Conservation (phyloP, 2,329 filamentous ascomycete genomes). For the Paracorniculantispora psalliotae region DNA sequence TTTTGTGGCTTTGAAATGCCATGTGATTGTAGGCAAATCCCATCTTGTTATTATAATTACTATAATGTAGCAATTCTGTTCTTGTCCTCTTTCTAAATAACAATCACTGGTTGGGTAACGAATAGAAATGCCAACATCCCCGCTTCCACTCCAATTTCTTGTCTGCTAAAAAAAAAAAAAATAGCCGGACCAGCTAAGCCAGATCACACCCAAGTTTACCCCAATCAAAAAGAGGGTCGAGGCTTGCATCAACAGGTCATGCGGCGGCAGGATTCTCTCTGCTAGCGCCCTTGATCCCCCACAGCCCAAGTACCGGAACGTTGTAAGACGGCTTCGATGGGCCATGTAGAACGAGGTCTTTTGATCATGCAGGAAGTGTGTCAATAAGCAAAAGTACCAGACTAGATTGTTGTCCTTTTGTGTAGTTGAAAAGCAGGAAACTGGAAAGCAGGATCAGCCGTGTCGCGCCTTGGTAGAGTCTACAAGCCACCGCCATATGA, state of each 20-base stretch:
- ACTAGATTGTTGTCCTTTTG: background rate
- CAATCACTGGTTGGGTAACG: background rate
- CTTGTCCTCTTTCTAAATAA: too few relatives aligned
- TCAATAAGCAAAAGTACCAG: too few relatives aligned
- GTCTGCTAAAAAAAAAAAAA: background rate
- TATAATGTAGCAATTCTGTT: too few relatives aligned
- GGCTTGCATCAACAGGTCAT: conserved; percentile 13
- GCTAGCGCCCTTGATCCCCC: background rate
- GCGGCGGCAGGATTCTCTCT: conserved; percentile 4
- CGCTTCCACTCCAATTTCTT: background rate
- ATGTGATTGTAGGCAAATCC: too few relatives aligned
- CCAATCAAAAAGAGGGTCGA: conserved; percentile 11
- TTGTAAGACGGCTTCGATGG: background rate
- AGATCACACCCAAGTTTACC: background rate
- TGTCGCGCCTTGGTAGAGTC: background rate
- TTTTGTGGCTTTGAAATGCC: too few relatives aligned
- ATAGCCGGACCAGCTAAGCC: too few relatives aligned
- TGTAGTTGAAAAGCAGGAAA: background rate
- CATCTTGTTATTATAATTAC: too few relatives aligned
- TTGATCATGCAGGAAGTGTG: background rate
- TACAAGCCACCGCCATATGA: background rate
- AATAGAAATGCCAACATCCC: background rate
- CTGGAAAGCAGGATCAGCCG: background rate
- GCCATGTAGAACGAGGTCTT: background rate
- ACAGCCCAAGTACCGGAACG: background rate